Conservation (phyloP, 352 stramenopile species). For the Achlya hypogyna region DNA sequence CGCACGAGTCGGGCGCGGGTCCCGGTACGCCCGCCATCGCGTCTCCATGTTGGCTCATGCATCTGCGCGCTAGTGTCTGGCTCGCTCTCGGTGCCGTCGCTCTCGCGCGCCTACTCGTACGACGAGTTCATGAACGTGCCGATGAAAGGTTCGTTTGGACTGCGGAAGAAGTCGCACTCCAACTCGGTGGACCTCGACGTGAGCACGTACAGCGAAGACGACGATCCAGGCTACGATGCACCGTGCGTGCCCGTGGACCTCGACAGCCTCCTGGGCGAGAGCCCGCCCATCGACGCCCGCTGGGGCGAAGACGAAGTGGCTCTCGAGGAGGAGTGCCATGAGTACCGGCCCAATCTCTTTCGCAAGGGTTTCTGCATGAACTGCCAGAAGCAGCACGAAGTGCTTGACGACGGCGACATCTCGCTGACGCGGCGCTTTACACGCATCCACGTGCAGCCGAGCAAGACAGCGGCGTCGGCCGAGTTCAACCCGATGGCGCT, state of each 20-base stretch:
- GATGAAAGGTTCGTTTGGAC: background rate
- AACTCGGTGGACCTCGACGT: slow-evolving; percentile 16
- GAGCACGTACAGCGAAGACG: slow-evolving; percentile 12
- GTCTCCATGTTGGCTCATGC: background rate
- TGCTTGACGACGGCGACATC: slow-evolving; percentile 48
- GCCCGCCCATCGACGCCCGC: slow-evolving; percentile 73
- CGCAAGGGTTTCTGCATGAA: slow-evolving; percentile 84
- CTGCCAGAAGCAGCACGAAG: slow-evolving; percentile 84
- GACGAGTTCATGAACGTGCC: slow-evolving; percentile 20
- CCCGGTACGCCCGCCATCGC: background rate
- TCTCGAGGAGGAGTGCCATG: slow-evolving; percentile 72
- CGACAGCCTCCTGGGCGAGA: slow-evolving; percentile 72
- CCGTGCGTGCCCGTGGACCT: slow-evolving; percentile 33
- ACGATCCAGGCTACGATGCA: slow-evolving; percentile 9
- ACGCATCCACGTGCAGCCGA: slow-evolving; percentile 30
- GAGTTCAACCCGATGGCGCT: slow-evolving; percentile 51
- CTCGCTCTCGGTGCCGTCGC: background rate
- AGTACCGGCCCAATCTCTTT: slow-evolving; percentile 78
- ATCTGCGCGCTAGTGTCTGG: background rate
- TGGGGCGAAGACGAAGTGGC: slow-evolving; percentile 79
- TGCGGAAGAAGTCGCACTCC: slow-evolving; percentile 7
- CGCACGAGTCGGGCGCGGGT: background rate
- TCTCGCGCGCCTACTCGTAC: slow-evolving; percentile 17
- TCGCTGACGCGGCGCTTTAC: slow-evolving; percentile 71
- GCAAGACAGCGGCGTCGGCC: slow-evolving; percentile 68